Base-by-base conservation (phyloP, 768 basidiomycete genomes). In the Suillus subaureus region DNA sequence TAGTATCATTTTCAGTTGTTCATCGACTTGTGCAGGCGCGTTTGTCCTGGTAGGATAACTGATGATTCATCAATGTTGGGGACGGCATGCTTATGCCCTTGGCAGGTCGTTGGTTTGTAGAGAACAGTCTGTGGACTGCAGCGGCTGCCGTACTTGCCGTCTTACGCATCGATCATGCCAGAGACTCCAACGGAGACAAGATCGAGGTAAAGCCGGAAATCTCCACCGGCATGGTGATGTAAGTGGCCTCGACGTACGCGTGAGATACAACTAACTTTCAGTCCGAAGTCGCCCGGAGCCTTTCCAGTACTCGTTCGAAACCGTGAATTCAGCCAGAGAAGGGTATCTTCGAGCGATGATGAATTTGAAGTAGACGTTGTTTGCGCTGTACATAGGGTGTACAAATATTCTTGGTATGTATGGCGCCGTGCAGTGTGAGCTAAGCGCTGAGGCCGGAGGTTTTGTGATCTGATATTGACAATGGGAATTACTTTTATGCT, bases 121-220 rank as follows among this genome's bases (percentile, higher is more conserved):
- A 63, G 54, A 56, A 40, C 37, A 37, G 54, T 8, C 7, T 63
- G 5, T 63, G 62, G 62, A 33, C 37, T 39, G 62, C 58, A n/a
- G 28, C 21, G 13, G 57, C 15, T 16, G 21, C 62, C 12, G 21
- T 42, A 23, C 37, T 63, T 21, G n/a, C 58, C 33, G 40, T 60
- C 5, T 40, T 61, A 13, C 37, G 26, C 26, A 28, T 63, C 16
- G 28, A 28, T 16, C 21, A 63, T 60, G 62, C 62, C 33, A 58
- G 18, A 28, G 62, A 63, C 47, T 13, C 37, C 1, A 37, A 63
- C 21, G 62, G 58, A 28, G 2, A 61, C 8, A 60, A 2, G 42
- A 40, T 63, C 15, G 37, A 63, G 26, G 11, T 63, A 18, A 63
- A 61, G n/a, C 37, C 37, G 4, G 62, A 40, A 40, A 26, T 61